These are phyloP conservation scores for Carallia pectinifolia DNA, from an alignment of 345 rosid species.

Conservation along the genomic window DNA sequence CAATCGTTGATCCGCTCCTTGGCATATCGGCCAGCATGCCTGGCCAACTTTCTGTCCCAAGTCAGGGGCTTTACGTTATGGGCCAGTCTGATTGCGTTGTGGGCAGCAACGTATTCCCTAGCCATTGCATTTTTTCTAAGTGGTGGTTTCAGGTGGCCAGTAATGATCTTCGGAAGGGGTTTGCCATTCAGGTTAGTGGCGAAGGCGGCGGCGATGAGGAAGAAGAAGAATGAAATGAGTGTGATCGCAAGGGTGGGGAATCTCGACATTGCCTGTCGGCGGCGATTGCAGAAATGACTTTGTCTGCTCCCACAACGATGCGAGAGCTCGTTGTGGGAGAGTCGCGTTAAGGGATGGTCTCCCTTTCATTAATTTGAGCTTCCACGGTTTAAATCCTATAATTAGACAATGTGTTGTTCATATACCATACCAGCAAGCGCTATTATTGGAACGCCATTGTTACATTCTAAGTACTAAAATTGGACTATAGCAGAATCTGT, in stretches of 20 bases:
- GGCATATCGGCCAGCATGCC: slow-evolving; percentile 43
- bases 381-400: no score
- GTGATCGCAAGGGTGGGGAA: background rate
- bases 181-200: background rate
- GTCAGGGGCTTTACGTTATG: slow-evolving; percentile 23
- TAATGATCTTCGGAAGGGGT: background rate
- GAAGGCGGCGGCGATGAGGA: background rate
- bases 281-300: no score
- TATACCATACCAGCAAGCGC: no score
- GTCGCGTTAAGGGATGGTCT: no score
- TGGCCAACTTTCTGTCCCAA: slow-evolving; percentile 46
- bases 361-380: no score
- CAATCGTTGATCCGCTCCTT: slow-evolving; percentile 33
- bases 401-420: no score
- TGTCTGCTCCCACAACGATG: no score
- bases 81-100: slow-evolving; percentile 36
- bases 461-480: no score
- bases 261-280: background rate
- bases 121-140: background rate
- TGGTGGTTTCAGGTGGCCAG: no score
- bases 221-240: background rate
- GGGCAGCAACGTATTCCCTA: slow-evolving; percentile 27
- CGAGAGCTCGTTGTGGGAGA: no score
- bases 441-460: no score
- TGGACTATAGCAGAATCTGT: no score